Percentiles rank a stretch among this genome's conserved stretches.
phyloP scores from a whole-genome alignment of 805 yeast species.

The Metschnikowia matae region DNA sequence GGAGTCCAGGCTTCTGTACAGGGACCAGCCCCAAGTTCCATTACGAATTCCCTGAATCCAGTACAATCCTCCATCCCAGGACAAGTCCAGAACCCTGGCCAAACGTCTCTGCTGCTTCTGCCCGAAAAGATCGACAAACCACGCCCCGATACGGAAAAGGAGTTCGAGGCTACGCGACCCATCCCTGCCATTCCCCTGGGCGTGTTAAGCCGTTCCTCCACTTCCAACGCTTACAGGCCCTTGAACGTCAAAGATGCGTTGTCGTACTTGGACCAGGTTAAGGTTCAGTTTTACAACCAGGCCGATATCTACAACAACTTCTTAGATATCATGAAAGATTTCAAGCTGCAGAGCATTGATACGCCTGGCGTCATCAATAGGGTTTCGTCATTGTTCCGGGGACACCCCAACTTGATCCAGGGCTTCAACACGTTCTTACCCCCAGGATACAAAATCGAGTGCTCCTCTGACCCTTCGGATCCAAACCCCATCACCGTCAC shows the following conservation, averaged over 20 bases:
- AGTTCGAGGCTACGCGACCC: constrained; percentile 21
- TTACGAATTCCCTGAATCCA: too few relatives aligned
- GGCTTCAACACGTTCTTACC: constrained; percentile 98
- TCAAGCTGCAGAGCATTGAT: constrained; percentile 91
- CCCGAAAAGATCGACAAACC: not conserved
- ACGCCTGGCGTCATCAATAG: constrained; percentile 98
- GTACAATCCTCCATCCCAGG: too few relatives aligned
- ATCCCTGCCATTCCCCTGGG: constrained; percentile 18
- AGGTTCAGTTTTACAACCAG: constrained; percentile 83
- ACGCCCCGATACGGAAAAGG: constrained; percentile 11
- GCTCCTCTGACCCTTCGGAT: constrained; percentile 83
- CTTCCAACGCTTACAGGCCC: constrained; percentile 59
- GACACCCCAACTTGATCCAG: constrained; percentile 90
- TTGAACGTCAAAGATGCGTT: constrained; percentile 94
- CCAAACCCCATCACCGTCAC: constrained; percentile 91
- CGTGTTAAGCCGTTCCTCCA: constrained; percentile 39
- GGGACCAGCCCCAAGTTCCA: too few relatives aligned
- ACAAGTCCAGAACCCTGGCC: constrained; percentile 7
- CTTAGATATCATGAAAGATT: constrained; percentile 97
- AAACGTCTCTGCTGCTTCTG: constrained; percentile 16
- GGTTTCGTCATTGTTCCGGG: constrained; percentile 84
- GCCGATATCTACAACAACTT: constrained; percentile 96
- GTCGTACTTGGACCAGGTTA: constrained; percentile 92
- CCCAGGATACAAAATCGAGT: constrained; percentile 91
- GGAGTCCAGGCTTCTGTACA: too few relatives aligned